Percentiles rank a stretch among this genome's conserved stretches.
Conservation (phyloP, 1,284 basidiomycete species). For the Coniferiporia sulphurascens region DNA sequence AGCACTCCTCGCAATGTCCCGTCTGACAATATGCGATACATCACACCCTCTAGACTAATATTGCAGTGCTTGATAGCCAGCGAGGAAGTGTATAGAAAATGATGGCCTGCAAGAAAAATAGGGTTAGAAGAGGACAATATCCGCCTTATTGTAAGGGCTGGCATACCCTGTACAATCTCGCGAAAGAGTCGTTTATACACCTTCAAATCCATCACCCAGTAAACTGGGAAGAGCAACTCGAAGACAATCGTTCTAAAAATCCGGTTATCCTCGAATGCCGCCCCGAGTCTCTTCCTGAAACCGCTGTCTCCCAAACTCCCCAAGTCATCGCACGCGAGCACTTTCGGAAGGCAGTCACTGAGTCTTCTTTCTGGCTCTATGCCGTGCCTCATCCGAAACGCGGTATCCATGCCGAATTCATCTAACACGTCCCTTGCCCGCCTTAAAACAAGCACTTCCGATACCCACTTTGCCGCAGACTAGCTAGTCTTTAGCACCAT, state of each 20-base stretch:
- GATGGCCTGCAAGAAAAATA: not conserved
- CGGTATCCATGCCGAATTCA: not conserved
- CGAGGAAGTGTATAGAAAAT: not conserved
- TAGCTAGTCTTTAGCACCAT: not conserved
- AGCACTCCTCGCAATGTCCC: conserved; percentile 3
- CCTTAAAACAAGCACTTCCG: not conserved
- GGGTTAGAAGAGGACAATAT: not conserved
- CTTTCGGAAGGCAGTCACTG: not conserved
- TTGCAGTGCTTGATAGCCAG: conserved; percentile 2
- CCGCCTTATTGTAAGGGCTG: not conserved
- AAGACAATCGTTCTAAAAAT: not conserved
- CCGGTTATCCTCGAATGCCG: not conserved
- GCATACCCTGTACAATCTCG: not conserved
- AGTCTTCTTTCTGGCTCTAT: not conserved
- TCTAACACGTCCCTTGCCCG: not conserved
- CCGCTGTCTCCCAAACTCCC: not conserved
- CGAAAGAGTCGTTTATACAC: not conserved
- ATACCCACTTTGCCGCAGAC: not conserved
- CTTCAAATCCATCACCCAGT: not conserved
- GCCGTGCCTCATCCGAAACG: not conserved
- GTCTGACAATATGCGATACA: not conserved
- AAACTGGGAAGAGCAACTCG: not conserved
- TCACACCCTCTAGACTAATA: conserved; percentile 3
- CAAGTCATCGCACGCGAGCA: not conserved
- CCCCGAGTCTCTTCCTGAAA: not conserved